Percentiles rank a stretch among this genome's conserved stretches.
These are phyloP conservation scores for Aspergillus ochraceus DNA, from an alignment of 2,329 filamentous ascomycete genomes.

Conservation along the genomic window DNA sequence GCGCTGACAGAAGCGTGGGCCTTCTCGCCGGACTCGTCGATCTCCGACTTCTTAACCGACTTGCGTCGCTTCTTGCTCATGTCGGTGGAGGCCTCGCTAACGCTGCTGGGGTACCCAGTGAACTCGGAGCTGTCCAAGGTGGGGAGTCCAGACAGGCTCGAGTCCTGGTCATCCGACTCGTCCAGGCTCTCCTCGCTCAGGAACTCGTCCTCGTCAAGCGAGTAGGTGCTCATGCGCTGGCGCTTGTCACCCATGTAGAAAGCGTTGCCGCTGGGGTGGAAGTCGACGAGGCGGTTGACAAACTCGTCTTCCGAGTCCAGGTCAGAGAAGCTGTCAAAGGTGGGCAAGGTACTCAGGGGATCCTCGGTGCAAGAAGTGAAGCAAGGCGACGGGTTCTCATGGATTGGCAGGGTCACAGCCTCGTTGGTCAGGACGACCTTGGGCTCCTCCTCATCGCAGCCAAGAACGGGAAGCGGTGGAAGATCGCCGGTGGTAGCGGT, in stretches of 20 bases:
- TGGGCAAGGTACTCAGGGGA: constrained; percentile 62
- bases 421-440: constrained; percentile 38
- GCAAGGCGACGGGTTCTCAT: constrained; percentile 38
- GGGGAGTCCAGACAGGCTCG: constrained; percentile 62
- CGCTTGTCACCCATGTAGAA: constrained; percentile 67
- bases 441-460: constrained; percentile 44
- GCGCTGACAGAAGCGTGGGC: constrained; percentile 31
- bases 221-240: constrained; percentile 68
- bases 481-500: constrained; percentile 58
- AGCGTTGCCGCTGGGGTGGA: constrained; percentile 60
- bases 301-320: constrained; percentile 91
- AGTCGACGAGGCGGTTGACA: constrained; percentile 70
- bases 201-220: constrained; percentile 75
- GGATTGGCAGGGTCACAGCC: constrained; percentile 37
- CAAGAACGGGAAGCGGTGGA: constrained; percentile 56
- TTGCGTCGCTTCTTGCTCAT: constrained; percentile 54
- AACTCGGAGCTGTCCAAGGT: constrained; percentile 55
- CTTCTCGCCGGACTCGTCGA: constrained; percentile 32
- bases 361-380: constrained; percentile 48
- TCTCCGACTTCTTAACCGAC: constrained; percentile 34
- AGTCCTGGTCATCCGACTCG: constrained; percentile 68
- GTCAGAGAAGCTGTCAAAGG: constrained; percentile 84
- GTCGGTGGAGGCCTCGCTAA: constrained; percentile 42
- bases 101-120: constrained; percentile 31
- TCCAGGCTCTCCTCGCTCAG: constrained; percentile 75